Evolutionary conservation across 441 rosid genomes (phyloP), one percentile per base, ranked within the genome.

Genomic region (Brassica hybrid): DNA sequence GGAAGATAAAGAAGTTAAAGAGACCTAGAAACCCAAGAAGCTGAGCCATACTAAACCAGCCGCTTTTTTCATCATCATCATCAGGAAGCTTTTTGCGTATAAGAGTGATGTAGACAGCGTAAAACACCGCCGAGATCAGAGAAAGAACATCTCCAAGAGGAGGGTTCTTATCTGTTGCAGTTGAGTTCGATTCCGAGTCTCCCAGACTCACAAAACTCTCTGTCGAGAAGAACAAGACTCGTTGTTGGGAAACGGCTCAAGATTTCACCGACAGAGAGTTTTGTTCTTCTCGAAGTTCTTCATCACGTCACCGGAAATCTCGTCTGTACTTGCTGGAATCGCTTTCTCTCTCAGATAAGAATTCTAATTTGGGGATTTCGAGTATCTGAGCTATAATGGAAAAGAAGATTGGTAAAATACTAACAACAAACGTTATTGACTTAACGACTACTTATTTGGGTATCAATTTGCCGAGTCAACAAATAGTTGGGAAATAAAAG

Each of bases 1-100:
- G 85, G 85, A 95, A 93, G 59, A 95, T 84, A 56, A 93, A 65
- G 58, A 93, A 75, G 76, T 93, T 94, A 74, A 95, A 93, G 64
- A 95, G 90, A 83, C 99, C 99, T 2, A 95, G 80, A 80, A 81
- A 95, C 74, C 99, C 99, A 12, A 94, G 94, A 84, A 95, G 88
- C 81, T 86, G 92, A 16, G 96, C 99, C 97, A 89, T 95, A 75
- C 99, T 93, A 43, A 74, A 93, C 43, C 79, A 86, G 3, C 96
- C 92, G 36, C 77, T 81, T 65, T 86, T 88, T 27, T 84, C 97
- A 76, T 95, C 98, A 60, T 95, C 98, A 77, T 34, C 41, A 34
- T 93, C 96, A 0, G 97, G 94, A 61, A 95, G 82, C 66, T 89
- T 93, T 76, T 82, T 67, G 71, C 97, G 94, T 71, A 95, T 93